A percentile compares a stretch with the other conserved stretches of the same genome.
These are phyloP conservation scores for Musa beccarii DNA, from an alignment of 176 grass and related monocot species.

Conservation along the genomic window DNA sequence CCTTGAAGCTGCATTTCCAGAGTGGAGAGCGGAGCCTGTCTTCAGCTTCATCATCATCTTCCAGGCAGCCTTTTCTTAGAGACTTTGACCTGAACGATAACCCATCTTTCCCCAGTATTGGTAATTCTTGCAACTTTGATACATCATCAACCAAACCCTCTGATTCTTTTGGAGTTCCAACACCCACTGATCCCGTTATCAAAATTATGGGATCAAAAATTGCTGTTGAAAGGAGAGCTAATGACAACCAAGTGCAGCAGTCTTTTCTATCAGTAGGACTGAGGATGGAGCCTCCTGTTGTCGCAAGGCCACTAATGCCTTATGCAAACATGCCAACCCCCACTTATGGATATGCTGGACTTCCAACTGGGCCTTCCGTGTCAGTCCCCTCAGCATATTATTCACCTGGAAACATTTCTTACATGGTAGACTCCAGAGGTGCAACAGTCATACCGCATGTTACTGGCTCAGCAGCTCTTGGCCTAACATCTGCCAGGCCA, in stretches of 20 bases:
- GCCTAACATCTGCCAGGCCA: background rate
- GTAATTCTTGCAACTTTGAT: background rate
- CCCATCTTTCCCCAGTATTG: conserved; percentile 1
- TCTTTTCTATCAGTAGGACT: background rate
- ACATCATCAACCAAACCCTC: background rate
- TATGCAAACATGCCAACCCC: background rate
- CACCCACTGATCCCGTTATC: background rate
- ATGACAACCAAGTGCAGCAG: background rate
- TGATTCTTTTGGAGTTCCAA: background rate
- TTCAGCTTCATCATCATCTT: conserved; percentile 18
- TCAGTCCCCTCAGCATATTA: background rate
- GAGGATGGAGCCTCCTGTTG: background rate
- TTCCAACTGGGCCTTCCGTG: background rate
- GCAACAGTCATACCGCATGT: background rate
- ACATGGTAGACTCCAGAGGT: conserved; percentile 18
- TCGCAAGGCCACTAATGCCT: background rate
- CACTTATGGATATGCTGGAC: conserved; percentile 6
- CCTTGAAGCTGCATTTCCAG: conserved; percentile 5
- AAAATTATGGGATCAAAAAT: conserved; percentile 8
- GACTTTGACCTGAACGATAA: conserved; percentile 20
- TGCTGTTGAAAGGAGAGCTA: background rate
- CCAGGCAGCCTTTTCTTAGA: conserved; percentile 9
- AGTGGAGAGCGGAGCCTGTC: conserved; percentile 12
- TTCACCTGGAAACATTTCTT: conserved; percentile 5
- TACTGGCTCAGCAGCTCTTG: background rate